Percentiles rank a stretch among this genome's conserved stretches.
Conservation (phyloP, 2,329 filamentous ascomycete genomes). For the Cryphonectria naterciae region DNA sequence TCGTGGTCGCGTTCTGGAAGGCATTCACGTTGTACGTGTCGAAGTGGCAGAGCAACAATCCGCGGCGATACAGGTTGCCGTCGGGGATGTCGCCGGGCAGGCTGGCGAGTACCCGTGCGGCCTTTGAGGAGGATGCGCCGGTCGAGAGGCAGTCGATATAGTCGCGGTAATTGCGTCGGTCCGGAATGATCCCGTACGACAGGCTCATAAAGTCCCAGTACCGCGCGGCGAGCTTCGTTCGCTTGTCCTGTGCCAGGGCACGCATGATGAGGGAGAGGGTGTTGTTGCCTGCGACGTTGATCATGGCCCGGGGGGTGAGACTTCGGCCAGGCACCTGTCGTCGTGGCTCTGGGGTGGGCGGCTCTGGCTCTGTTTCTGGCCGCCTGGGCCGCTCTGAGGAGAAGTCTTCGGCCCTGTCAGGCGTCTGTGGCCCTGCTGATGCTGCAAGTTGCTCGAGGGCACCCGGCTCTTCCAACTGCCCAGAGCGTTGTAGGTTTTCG, state of each 20-base stretch:
- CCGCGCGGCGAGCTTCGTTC: conserved; percentile 63
- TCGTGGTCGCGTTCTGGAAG: conserved; percentile 64
- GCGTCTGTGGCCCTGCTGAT: not conserved
- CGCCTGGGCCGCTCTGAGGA: conserved; percentile 2
- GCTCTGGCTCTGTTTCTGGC: not conserved
- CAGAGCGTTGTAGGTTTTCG: not conserved
- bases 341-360: not conserved
- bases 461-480: not conserved
- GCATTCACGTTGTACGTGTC: conserved; percentile 77
- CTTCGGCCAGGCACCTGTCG: not conserved
- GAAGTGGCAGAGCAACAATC: conserved; percentile 72
- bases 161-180: conserved; percentile 69
- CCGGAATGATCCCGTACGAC: conserved; percentile 67
- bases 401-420: conserved; percentile 13
- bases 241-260: conserved; percentile 63
- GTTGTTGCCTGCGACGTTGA: conserved; percentile 47
- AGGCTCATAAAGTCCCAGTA: conserved; percentile 80
- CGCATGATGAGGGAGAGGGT: conserved; percentile 72
- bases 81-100: conserved; percentile 53
- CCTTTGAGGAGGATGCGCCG: conserved; percentile 66
- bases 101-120: conserved; percentile 60
- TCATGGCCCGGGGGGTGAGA: not conserved
- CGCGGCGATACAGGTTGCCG: conserved; percentile 67
- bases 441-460: conserved; percentile 13
- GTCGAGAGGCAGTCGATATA: conserved; percentile 70